Base-by-base conservation (phyloP, 345 rosid genomes). In the Sisymbrium altissimum region DNA sequence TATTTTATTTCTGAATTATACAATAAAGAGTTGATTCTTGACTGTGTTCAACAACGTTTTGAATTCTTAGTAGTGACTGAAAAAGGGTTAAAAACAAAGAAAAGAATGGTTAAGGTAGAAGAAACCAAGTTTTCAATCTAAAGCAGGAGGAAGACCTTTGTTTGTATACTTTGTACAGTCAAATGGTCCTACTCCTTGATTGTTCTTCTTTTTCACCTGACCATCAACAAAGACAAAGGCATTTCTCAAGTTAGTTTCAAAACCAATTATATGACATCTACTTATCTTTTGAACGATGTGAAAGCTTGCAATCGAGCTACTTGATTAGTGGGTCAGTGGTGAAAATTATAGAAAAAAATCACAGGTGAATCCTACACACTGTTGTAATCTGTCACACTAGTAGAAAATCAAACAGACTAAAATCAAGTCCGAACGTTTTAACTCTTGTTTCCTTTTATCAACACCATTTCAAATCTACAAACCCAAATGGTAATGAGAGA, bases 161-260 rank as follows among this genome's bases (percentile, higher is more conserved):
- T 88, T 93, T 36, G 83, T 81, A 74, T 69, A 86, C 80, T 95
- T 95, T 75, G 99, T 94, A 78, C 97, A 95, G 81, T 95, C 97
- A 77, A 75, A 95, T 66, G 97, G 99, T 17, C 97, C 98, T 11
- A 94, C 82, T 64, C 32, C 89, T 78, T 86, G 97, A 72, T 81
- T 87, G 68, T 80, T 84, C 73, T 86, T 94, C 73, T 80, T 77
- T 74, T 64, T 89, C 72, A 93, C 96, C 98, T 93, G 83, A 52
- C 79, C 68, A 58, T 23, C 53, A 68, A 46, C 52, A 41, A 23
- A 30, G 12, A 21, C 33, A 27, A 64, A 11, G 45, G 29, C 36
- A 3, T 72, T 19, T 21, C 38, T 17, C 46, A 17, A 57, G 40
- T 74, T 57, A 56, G 68, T 46, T 21, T 19, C 54, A 53, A 4